Conservation (phyloP, 164 flowering plant species). For the grape (Vitis vinifera) region ASM3070453v1 NC_081823.1:9105501-9106000, state of each 20-base stretch:
- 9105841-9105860: constrained; percentile 23
- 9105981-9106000: background rate
- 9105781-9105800: constrained; percentile 1
- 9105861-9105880: background rate
- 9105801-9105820: constrained; percentile 20
- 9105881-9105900: constrained; percentile 1
- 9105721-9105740: background rate
- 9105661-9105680: too few species aligned
- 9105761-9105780: background rate
- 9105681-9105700: background rate
- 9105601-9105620: constrained; percentile 12
- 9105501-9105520: constrained; percentile 30
- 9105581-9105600: constrained; percentile 15
- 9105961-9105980: background rate
- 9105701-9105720: background rate
- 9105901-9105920: constrained; percentile 4
- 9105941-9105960: background rate
- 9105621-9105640: constrained; percentile 15
- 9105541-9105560: constrained; percentile 15
- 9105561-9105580: constrained; percentile 4
- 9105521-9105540: constrained; percentile 28
- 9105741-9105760: background rate
- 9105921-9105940: constrained; percentile 5
- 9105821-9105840: constrained; percentile 20
- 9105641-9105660: background rate